A percentile compares a stretch with the other conserved stretches of the same genome.
Conservation (phyloP, 805 yeast species). For the Myxozyma mucilagina region DNA sequence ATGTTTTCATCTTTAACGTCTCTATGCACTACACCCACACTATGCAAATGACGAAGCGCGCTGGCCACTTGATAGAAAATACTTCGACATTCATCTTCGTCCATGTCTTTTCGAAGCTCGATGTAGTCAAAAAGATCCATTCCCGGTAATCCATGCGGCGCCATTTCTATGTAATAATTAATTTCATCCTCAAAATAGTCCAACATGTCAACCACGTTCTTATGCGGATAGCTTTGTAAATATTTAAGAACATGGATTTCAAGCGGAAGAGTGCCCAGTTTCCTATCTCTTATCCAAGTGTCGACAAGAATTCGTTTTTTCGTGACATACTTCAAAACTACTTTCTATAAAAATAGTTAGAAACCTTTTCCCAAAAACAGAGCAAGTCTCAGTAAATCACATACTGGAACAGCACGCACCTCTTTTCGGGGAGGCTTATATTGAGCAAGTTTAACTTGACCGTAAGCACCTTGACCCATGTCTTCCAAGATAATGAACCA, state of each 20-base stretch:
- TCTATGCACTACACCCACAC: constrained; percentile 85
- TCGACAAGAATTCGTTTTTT: constrained; percentile 93
- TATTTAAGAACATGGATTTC: constrained; percentile 91
- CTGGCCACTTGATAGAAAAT: constrained; percentile 78
- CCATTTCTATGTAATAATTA: constrained; percentile 87
- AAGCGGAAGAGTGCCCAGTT: constrained; percentile 90
- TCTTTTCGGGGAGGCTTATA: constrained; percentile 46
- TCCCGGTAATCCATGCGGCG: constrained; percentile 87
- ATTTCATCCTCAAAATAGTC: constrained; percentile 92
- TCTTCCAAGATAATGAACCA: constrained; percentile 72
- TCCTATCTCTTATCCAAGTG: constrained; percentile 94
- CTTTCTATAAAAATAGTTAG: constrained; percentile 49
- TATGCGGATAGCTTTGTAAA: constrained; percentile 67
- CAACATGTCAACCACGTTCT: constrained; percentile 77
- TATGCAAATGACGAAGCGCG: constrained; percentile 79
- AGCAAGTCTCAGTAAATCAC: neutral
- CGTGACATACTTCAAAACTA: constrained; percentile 84
- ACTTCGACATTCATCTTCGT: constrained; percentile 72
- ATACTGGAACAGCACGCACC: constrained; percentile 12
- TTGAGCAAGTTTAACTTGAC: constrained; percentile 81
- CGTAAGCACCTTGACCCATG: constrained; percentile 97
- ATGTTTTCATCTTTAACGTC: constrained; percentile 95
- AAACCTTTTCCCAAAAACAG: constrained; percentile 35
- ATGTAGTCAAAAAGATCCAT: constrained; percentile 90
- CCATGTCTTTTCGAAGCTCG: constrained; percentile 79